These are phyloP conservation scores for Paraleonurus japonicus DNA, from an alignment of 257 asterid genomes.

Conservation along the genomic window DNA sequence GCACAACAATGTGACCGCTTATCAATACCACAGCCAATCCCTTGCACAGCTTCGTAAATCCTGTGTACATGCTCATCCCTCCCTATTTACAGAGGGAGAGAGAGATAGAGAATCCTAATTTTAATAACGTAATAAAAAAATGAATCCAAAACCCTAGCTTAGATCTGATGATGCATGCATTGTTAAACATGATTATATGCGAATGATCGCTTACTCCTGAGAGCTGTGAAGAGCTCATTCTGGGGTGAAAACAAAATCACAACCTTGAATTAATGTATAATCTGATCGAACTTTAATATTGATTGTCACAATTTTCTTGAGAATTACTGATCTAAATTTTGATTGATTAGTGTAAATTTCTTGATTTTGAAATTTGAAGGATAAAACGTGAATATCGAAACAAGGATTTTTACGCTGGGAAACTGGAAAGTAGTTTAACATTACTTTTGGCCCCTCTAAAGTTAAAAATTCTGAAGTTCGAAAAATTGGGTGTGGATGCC, in stretches of 20 bases:
- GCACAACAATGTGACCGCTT: slow-evolving; percentile 76
- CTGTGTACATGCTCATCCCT: slow-evolving; percentile 40
- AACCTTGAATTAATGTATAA: slow-evolving; percentile 15
- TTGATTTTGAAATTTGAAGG: background rate
- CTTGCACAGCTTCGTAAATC: slow-evolving; percentile 87
- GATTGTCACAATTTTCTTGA: background rate
- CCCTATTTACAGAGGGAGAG: slow-evolving; percentile 33
- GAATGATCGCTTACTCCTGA: slow-evolving; percentile 37
- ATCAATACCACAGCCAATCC: slow-evolving; percentile 79
- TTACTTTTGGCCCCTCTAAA: slow-evolving; percentile 27
- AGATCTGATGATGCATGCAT: slow-evolving; percentile 34
- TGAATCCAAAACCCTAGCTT: background rate
- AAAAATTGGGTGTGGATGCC: background rate
- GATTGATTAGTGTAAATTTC: background rate
- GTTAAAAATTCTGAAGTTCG: background rate
- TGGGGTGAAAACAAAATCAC: background rate
- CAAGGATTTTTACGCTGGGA: background rate
- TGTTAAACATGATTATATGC: background rate
- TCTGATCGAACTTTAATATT: background rate
- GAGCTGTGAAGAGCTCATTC: slow-evolving; percentile 53
- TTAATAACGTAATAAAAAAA: background rate
- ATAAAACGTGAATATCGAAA: slow-evolving; percentile 14
- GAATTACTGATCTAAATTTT: slow-evolving; percentile 17
- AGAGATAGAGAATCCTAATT: background rate
- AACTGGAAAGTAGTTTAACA: background rate